Evolutionary conservation across 2,329 filamentous ascomycete species (phyloP).

Genomic region (Clarireedia hainanense): DNA sequence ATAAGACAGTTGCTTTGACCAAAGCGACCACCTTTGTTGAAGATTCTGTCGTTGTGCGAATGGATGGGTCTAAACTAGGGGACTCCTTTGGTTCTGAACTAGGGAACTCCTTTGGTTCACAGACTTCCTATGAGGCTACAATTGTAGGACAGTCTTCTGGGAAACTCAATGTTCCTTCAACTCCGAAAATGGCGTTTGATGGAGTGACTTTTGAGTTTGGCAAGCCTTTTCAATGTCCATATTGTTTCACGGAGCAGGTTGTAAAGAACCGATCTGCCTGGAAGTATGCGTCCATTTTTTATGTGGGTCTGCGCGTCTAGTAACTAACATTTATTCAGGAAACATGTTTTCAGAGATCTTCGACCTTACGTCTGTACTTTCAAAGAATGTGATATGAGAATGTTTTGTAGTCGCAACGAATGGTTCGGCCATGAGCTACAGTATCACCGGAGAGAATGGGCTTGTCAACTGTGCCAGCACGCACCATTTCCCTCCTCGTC

Average conservation of each 20-base stretch:
- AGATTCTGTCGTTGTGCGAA: not conserved
- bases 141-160: conserved; percentile 6
- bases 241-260: conserved; percentile 19
- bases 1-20: conserved; percentile 15
- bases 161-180: conserved; percentile 15
- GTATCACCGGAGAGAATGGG: conserved; percentile 25
- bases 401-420: conserved; percentile 26
- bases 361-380: conserved; percentile 32
- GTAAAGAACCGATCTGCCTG: conserved; percentile 16
- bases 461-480: conserved; percentile 20
- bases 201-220: conserved; percentile 19
- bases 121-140: conserved; percentile 22
- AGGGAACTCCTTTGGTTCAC: conserved; percentile 15
- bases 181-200: conserved; percentile 18
- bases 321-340: conserved; percentile 2
- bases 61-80: conserved; percentile 6
- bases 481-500: conserved; percentile 7
- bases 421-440: conserved; percentile 31
- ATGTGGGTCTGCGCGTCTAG: not conserved
- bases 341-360: conserved; percentile 30
- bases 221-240: conserved; percentile 21
- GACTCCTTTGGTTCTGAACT: conserved; percentile 13
- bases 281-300: conserved; percentile 14
- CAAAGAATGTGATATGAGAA: conserved; percentile 23
- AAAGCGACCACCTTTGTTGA: conserved; percentile 22